A percentile compares a stretch with the other conserved stretches of the same genome.
Conservation (phyloP, 345 rosid genomes). For the Xanthoceras sorbifolium region DNA sequence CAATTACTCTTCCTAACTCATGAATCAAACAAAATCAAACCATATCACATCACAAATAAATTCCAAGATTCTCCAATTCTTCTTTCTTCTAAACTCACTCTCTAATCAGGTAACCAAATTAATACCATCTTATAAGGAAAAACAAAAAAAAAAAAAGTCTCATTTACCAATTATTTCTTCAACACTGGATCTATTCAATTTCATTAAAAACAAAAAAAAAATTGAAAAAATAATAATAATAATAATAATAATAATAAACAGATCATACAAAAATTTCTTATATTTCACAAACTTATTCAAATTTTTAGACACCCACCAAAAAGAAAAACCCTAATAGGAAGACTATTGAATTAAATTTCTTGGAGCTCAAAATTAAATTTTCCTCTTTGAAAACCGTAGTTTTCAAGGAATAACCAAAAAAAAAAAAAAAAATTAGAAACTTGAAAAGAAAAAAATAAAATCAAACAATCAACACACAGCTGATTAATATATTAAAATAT, state of each 20-base stretch:
- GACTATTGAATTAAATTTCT: neutral
- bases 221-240: neutral
- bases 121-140: conserved; percentile 33
- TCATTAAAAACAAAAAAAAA: conserved; percentile 27
- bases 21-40: conserved; percentile 21
- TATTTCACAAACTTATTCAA: neutral
- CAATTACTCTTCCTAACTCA: conserved; percentile 26
- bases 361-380: neutral
- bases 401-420: neutral
- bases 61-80: conserved; percentile 23
- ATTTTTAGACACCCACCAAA: neutral
- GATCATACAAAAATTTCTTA: conserved; percentile 20
- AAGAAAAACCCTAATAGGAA: neutral
- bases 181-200: conserved; percentile 31
- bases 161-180: conserved; percentile 19
- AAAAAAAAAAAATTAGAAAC: neutral
- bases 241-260: conserved; percentile 22
- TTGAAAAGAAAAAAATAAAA: neutral
- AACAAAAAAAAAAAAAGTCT: neutral
- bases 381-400: neutral
- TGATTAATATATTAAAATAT: neutral
- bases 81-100: conserved; percentile 26
- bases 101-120: conserved; percentile 38
- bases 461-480: neutral
- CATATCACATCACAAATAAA: conserved; percentile 28